Base-by-base conservation (phyloP, 352 stramenopile species). In the Pythium coloratum region DNA sequence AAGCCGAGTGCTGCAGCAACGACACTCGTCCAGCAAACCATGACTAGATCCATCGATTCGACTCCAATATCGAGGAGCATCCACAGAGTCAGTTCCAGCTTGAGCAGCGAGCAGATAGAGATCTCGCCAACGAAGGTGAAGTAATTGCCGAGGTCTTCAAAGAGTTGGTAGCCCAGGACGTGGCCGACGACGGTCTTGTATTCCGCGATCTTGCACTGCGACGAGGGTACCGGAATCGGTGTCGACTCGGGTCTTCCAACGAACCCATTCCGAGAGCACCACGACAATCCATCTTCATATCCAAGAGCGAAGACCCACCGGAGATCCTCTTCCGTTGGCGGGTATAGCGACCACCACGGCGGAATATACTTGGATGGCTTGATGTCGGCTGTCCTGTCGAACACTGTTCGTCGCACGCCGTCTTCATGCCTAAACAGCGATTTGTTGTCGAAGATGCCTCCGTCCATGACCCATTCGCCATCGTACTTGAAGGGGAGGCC, bases 391-490 rank as follows among this genome's bases (percentile, higher is more conserved):
- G 71, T 32, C 8, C 59, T 46, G 60, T 66, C 73, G 14, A 42
- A 56, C 46, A 73, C 66, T n/a, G n/a, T n/a, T 55, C 0, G 49
- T 75, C n/a, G 82, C 53, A 64, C 58, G 30, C 33, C 10, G 32
- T 64, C 28, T 5, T 26, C 12, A 3, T 56, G 38, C 6, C 70
- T 46, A 10, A 86, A 64, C 0, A 66, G 14, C 6, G 78, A 76
- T 50, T 80, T 62, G 62, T 80, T 76, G 42, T 77, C 73, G 1
- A 71, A 47, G 8, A 85, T 5, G 0, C 74, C 78, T 12, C 78
- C 78, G 60, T 86, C 78, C 36, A 83, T 69, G 18, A 86, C 74
- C 64, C 59, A 83, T 32, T 80, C 72, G 34, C 75, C 72, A 0
- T 84, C 63, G 3, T 79, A 62, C 34, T 59, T 50, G 44, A 86